These are phyloP conservation scores for Pichia sp. DNA, from an alignment of 1,139 yeast genomes.

Conservation along the genomic window DNA sequence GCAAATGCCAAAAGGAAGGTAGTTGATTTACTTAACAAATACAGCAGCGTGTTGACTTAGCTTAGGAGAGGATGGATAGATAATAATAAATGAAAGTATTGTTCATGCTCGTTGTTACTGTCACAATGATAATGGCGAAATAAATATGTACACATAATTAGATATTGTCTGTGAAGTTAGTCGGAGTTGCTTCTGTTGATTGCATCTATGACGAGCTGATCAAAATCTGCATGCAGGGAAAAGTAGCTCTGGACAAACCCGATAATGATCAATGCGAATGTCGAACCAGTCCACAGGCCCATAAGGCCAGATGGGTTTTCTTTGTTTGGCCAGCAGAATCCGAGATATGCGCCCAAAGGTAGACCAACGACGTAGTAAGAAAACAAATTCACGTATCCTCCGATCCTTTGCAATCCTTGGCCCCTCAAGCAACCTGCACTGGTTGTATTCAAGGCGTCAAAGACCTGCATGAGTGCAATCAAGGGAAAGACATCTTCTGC, in stretches of 20 bases:
- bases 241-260: constrained; percentile 50
- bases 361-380: constrained; percentile 52
- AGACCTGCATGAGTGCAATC: constrained; percentile 52
- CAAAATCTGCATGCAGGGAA: constrained; percentile 53
- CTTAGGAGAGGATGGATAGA: too few species aligned
- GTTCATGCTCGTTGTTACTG: too few species aligned
- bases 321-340: constrained; percentile 40
- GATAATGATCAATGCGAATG: constrained; percentile 47
- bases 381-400: constrained; percentile 51
- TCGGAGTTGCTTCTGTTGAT: constrained; percentile 35
- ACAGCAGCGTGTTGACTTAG: neutral
- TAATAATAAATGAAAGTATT: too few species aligned
- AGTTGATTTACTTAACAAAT: constrained; percentile 3
- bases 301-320: constrained; percentile 33
- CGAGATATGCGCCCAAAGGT: constrained; percentile 45
- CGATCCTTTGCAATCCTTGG: constrained; percentile 56
- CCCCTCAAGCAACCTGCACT: constrained; percentile 60
- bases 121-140: too few species aligned
- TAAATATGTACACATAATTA: neutral
- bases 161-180: constrained; percentile 5
- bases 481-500: constrained; percentile 47
- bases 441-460: constrained; percentile 55
- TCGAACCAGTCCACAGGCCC: constrained; percentile 55
- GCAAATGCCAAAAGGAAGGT: constrained; percentile 14
- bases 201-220: constrained; percentile 45